Evolutionary conservation across 1,139 yeast genomes (phyloP).

Genomic region (Suhomyces guaymorum): DNA sequence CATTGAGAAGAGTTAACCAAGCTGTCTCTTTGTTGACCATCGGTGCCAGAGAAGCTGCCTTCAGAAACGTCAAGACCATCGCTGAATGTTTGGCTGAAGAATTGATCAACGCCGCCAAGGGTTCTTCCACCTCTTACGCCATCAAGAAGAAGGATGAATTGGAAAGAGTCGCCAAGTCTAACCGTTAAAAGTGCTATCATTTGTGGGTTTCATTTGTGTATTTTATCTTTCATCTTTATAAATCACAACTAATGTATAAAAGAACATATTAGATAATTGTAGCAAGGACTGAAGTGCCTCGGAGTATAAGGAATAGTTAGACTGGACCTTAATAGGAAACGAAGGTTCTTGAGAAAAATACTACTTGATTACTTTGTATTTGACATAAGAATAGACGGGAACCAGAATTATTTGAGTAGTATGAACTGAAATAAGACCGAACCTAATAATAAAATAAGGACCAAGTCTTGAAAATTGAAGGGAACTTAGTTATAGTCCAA

Average conservation of each 20-base stretch:
- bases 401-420: too few species aligned
- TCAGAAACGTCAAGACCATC: constrained; percentile 99
- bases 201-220: constrained; percentile 21
- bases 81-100: constrained; percentile 99
- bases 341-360: too few species aligned
- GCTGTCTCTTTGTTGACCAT: constrained; percentile 96
- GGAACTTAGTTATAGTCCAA: too few species aligned
- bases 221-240: constrained; percentile 19
- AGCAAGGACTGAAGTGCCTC: too few species aligned
- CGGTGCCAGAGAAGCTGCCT: constrained; percentile 99
- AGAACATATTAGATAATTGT: constrained; percentile 9
- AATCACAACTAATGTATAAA: constrained; percentile 19
- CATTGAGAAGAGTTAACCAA: constrained; percentile 99
- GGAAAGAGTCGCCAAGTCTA: constrained; percentile 99
- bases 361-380: too few species aligned
- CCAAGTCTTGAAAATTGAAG: too few species aligned
- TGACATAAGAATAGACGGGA: too few species aligned
- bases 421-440: too few species aligned
- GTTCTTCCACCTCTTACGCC: constrained; percentile 99
- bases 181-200: constrained; percentile 71
- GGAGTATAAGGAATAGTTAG: too few species aligned
- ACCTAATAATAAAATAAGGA: too few species aligned
- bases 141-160: constrained; percentile 99
- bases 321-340: too few species aligned
- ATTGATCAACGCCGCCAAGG: constrained; percentile 99